Evolutionary conservation across 1,139 yeast genomes (phyloP), one percentile per base, ranked within the genome.

Genomic region (Williopsis jadinii): DNA sequence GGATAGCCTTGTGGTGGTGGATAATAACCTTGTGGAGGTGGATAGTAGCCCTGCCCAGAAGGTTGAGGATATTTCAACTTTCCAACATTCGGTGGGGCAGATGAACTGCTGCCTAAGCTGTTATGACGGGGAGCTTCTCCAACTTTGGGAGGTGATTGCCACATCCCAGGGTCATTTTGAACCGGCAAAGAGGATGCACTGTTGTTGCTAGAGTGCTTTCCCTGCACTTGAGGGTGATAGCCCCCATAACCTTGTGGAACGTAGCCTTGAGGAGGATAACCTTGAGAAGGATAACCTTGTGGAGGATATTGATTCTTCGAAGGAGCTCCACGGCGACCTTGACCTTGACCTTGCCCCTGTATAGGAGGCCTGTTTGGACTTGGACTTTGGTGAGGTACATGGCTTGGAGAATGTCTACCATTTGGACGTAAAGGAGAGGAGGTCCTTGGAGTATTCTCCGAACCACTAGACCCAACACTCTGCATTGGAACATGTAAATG

Each of bases 1-100:
- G 44, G 41, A 12, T 41, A 37, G 10, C 40, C 40, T 28, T 42
- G 45, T 11, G 31, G 42, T 14, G 45, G 46, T 19, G 40, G 39
- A 9, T 40, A 33, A 30, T 41, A 32, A 6, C 34, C 34, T n/a
- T 32, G 34, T 9, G 34, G 34, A 14, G 46, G 42, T 10, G 43
- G 41, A 32, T 40, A 40, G 30, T 38, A 39, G 4, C 24, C 24
- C 24, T 19, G 24, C 24, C 24, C 24, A 19, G 24, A 19, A 19
- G 24, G 6, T 19, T 19, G 24, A 19, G 24, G 24, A 19, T 19
- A 19, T 6, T 19, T 19, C 24, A 19, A 6, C 24, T 19, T 19
- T 19, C 24, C 24, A 6, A 19, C 6, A 4, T 19, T 19, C 24
- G 24, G 6, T 19, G 24, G 24, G 6, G 24, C 24, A 19, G 24